phyloP scores from a whole-genome alignment of 1,139 yeast genomes.

The Diutina pseudorugosa region DNA sequence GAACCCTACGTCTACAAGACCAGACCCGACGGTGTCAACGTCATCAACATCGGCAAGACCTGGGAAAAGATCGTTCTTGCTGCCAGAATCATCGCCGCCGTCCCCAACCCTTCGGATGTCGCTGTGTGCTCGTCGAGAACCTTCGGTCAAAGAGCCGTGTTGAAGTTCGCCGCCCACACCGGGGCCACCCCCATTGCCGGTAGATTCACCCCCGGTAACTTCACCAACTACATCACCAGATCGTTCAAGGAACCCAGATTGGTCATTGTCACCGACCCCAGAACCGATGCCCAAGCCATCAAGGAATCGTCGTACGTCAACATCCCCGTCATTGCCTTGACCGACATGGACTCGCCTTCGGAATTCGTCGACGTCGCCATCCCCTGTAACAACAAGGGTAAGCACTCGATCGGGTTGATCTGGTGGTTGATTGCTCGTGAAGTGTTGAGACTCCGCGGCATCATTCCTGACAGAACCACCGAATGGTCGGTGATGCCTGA shows the following conservation, averaged over 20 bases:
- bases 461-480: conserved; percentile 92
- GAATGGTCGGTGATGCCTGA: conserved; percentile 99
- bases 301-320: conserved; percentile 99
- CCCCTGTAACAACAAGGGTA: conserved; percentile 99
- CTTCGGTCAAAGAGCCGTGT: conserved; percentile 99
- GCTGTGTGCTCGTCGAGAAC: conserved; percentile 99
- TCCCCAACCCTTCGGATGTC: conserved; percentile 97
- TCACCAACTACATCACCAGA: conserved; percentile 99
- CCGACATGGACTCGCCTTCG: conserved; percentile 98
- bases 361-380: conserved; percentile 99
- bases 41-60: conserved; percentile 97
- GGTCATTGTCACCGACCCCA: conserved; percentile 98
- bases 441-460: conserved; percentile 98
- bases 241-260: conserved; percentile 99
- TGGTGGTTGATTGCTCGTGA: conserved; percentile 99
- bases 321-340: conserved; percentile 99
- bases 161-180: conserved; percentile 99
- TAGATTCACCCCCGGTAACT: conserved; percentile 99
- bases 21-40: conserved; percentile 99
- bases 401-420: conserved; percentile 98
- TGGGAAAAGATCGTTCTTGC: conserved; percentile 99
- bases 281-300: conserved; percentile 99
- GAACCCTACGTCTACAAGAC: conserved; percentile 98
- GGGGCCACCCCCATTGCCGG: conserved; percentile 99
- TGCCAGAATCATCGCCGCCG: conserved; percentile 99